Conservation (phyloP, 2,329 filamentous ascomycete genomes). For the Trichoderma atroviride region DNA sequence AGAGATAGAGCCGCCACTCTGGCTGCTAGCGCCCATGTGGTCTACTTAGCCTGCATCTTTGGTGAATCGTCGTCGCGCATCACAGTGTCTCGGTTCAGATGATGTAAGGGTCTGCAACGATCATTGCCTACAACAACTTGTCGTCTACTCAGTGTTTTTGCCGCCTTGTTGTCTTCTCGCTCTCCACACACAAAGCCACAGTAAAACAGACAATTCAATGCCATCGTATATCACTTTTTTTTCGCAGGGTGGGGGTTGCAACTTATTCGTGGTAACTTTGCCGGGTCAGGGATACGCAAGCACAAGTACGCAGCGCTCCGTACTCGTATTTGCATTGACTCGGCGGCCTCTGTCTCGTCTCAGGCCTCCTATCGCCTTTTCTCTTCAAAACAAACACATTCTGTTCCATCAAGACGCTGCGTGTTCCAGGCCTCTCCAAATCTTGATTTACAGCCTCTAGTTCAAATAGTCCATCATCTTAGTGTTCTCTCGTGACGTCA, state of each 20-base stretch:
- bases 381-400: not conserved
- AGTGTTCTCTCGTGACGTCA: slow-evolving; percentile 17
- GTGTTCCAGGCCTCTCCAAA: slow-evolving; percentile 1
- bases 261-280: not conserved
- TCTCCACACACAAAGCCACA: not conserved
- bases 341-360: not conserved
- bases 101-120: not conserved
- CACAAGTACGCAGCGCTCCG: not conserved
- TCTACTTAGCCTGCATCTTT: not conserved
- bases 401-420: not conserved
- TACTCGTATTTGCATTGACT: slow-evolving; percentile 15
- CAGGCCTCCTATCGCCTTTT: not conserved
- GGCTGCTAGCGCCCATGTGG: slow-evolving; percentile 3
- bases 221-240: slow-evolving; percentile 9
- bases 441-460: slow-evolving; percentile 21
- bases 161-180: not conserved
- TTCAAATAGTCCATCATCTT: not conserved
- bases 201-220: not conserved
- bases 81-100: not conserved
- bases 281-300: not conserved
- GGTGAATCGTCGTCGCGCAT: not conserved
- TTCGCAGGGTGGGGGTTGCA: not conserved
- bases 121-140: not conserved
- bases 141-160: not conserved
- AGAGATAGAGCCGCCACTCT: not conserved